Percentiles rank a stretch among this genome's conserved stretches.
phyloP scores from a whole-genome alignment of 768 basidiomycete genomes.

The Pleurotus platypus region DNA sequence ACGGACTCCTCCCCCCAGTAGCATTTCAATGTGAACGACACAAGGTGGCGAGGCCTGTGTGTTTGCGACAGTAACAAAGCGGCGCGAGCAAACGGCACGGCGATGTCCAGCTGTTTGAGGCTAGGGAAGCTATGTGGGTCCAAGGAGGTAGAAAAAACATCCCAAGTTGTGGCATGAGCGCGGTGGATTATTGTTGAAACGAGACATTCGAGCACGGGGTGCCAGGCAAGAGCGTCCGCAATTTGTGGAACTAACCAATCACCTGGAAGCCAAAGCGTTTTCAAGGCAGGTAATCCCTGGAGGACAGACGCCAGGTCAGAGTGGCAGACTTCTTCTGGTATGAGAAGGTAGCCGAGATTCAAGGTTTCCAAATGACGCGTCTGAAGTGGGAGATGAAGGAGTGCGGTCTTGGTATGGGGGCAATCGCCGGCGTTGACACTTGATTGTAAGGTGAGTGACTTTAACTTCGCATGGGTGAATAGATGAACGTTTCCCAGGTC shows the following conservation, averaged over 20 bases:
- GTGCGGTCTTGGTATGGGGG: background rate
- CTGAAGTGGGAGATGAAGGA: background rate
- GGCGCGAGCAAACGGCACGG: background rate
- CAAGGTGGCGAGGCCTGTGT: background rate
- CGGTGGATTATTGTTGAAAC: background rate
- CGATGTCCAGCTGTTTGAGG: background rate
- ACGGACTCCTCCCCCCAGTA: background rate
- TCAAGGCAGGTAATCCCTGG: background rate
- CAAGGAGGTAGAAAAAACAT: background rate
- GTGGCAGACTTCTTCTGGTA: background rate
- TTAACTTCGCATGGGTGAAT: background rate
- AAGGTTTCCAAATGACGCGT: background rate
- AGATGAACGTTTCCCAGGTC: background rate
- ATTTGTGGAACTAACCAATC: background rate
- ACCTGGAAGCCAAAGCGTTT: background rate
- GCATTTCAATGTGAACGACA: background rate
- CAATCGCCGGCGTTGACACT: background rate
- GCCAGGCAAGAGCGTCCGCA: background rate
- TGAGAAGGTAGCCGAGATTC: background rate
- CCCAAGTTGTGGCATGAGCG: background rate
- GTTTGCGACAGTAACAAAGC: background rate
- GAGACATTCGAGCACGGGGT: background rate
- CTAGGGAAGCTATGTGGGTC: background rate
- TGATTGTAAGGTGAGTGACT: background rate
- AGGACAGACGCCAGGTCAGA: background rate